Evolutionary conservation across 1,139 yeast species (phyloP).

Genomic region (Suhomyces bokatorum): DNA sequence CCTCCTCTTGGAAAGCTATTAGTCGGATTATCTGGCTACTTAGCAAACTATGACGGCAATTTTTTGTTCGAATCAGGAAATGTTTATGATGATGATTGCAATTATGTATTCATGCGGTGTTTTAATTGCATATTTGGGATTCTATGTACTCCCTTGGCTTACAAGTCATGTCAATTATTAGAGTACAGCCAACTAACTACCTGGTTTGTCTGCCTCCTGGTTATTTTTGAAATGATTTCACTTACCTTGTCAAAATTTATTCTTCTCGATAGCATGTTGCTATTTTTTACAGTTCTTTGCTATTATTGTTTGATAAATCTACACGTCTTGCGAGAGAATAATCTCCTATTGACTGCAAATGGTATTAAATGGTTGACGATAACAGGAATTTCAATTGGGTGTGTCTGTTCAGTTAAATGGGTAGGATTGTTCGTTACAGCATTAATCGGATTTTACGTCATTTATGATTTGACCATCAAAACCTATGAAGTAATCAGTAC

Average conservation of each 20-base stretch:
- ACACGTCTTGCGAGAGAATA: constrained; percentile 43
- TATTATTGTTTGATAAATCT: constrained; percentile 57
- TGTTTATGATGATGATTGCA: constrained; percentile 53
- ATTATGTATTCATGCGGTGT: constrained; percentile 61
- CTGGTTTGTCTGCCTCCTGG: constrained; percentile 59
- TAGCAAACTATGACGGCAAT: constrained; percentile 67
- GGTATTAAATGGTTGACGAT: constrained; percentile 61
- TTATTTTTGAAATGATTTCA: constrained; percentile 63
- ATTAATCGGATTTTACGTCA: constrained; percentile 81
- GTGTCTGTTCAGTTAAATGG: constrained; percentile 94
- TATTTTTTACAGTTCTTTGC: constrained; percentile 68
- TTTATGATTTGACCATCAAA: constrained; percentile 70
- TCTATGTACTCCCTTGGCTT: constrained; percentile 63
- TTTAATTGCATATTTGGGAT: constrained; percentile 68
- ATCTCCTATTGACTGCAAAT: constrained; percentile 38
- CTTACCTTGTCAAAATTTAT: constrained; percentile 70
- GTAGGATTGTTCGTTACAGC: constrained; percentile 88
- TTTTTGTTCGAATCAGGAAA: constrained; percentile 67
- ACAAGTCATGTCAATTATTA: constrained; percentile 54
- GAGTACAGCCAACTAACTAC: constrained; percentile 48
- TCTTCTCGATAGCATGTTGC: constrained; percentile 67
- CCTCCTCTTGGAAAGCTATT: constrained; percentile 77
- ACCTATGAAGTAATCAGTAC: constrained; percentile 46
- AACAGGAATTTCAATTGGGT: constrained; percentile 84
- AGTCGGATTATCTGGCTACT: constrained; percentile 64